phyloP scores from a whole-genome alignment of 257 asterid species.

The Scutellaria baicalensis region DNA sequence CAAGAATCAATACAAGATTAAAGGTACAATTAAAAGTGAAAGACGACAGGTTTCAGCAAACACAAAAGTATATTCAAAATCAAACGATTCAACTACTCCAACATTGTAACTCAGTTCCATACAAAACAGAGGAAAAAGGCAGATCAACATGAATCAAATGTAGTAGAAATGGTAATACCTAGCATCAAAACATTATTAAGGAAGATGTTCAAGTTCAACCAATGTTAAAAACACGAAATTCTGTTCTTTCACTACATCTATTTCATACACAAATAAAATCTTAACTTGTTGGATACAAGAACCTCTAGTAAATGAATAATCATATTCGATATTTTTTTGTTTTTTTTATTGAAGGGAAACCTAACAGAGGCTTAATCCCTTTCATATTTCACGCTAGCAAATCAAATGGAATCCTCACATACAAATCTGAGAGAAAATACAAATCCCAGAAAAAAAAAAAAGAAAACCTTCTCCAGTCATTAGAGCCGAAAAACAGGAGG shows the following conservation, averaged over 20 bases:
- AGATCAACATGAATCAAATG: neutral
- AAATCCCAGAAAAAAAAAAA: slow-evolving; percentile 27
- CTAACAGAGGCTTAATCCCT: slow-evolving; percentile 32
- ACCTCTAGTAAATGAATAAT: slow-evolving; percentile 29
- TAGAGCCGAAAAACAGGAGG: slow-evolving; percentile 25
- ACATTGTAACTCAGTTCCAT: too few relatives aligned
- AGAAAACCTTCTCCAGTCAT: slow-evolving; percentile 32
- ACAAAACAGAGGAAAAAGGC: too few relatives aligned
- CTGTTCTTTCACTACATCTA: slow-evolving; percentile 10
- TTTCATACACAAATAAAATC: slow-evolving; percentile 19
- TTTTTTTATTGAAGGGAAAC: slow-evolving; percentile 44
- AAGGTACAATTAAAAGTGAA: too few relatives aligned
- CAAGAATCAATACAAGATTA: too few relatives aligned
- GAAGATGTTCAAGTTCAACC: neutral
- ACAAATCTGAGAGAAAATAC: slow-evolving; percentile 41
- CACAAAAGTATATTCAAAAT: too few relatives aligned
- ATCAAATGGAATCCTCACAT: slow-evolving; percentile 48
- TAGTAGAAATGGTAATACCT: neutral
- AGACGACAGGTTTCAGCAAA: too few relatives aligned
- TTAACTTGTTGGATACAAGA: slow-evolving; percentile 18
- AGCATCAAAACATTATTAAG: neutral
- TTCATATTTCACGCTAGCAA: slow-evolving; percentile 46
- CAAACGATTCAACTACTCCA: too few relatives aligned
- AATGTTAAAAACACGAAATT: neutral
- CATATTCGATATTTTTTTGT: slow-evolving; percentile 12